phyloP scores from a whole-genome alignment of 345 rosid genomes.

The Syzygium aromaticum region DNA sequence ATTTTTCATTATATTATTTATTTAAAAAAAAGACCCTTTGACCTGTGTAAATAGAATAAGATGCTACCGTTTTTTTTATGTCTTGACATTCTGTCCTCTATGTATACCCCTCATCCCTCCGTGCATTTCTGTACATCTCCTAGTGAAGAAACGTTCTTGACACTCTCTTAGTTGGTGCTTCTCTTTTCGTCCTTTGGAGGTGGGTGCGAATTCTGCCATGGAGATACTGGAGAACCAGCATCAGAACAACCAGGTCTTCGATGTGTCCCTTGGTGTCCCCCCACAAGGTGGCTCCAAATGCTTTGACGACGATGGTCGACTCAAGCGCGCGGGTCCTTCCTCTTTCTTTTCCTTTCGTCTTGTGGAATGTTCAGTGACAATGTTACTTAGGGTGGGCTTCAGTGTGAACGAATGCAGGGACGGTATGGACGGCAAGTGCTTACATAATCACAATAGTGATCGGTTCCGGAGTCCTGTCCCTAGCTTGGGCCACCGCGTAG shows the following conservation, averaged over 20 bases:
- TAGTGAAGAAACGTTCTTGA: neutral
- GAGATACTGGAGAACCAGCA: conserved; percentile 9
- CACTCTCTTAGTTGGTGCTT: neutral
- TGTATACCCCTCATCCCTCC: too few species aligned
- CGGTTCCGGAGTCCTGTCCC: conserved; percentile 34
- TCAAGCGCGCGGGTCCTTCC: conserved; percentile 52
- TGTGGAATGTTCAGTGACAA: too few species aligned
- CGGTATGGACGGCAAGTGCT: conserved; percentile 31
- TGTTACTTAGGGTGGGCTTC: too few species aligned
- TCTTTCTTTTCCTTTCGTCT: too few species aligned
- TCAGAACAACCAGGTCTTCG: conserved; percentile 13
- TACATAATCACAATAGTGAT: conserved; percentile 38
- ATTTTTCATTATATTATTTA: too few species aligned
- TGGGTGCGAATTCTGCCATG: conserved; percentile 7
- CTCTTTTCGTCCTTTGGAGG: neutral
- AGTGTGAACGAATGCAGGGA: conserved; percentile 10
- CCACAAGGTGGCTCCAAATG: conserved; percentile 29
- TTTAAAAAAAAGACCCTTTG: too few species aligned
- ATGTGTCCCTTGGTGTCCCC: conserved; percentile 24
- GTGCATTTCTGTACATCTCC: too few species aligned
- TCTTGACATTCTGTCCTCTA: too few species aligned
- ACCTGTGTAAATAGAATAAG: too few species aligned
- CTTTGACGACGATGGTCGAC: conserved; percentile 69
- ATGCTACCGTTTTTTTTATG: too few species aligned
- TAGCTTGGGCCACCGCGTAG: conserved; percentile 40